Conservation (phyloP, 768 basidiomycete genomes). For the Zangia roseola region DNA sequence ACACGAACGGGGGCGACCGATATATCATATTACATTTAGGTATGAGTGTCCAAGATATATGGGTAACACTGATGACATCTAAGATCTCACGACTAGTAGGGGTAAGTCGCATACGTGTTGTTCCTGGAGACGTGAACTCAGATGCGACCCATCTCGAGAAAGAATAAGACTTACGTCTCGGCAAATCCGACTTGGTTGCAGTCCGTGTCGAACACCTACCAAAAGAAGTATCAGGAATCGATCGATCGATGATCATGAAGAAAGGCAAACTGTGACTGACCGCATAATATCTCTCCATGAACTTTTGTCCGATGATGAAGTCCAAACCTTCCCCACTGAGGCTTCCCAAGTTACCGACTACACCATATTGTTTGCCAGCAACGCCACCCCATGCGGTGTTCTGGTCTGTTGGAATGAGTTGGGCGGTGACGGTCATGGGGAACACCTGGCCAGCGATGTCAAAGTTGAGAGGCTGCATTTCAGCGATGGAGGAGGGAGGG, state of each 20-base stretch:
- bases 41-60: neutral
- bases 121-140: constrained; percentile 10
- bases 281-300: constrained; percentile 18
- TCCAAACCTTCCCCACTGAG: constrained; percentile 7
- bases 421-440: constrained; percentile 14
- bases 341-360: neutral
- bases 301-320: constrained; percentile 17
- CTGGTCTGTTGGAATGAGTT: constrained; percentile 10
- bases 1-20: neutral
- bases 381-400: constrained; percentile 10
- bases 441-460: constrained; percentile 3
- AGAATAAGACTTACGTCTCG: constrained; percentile 18
- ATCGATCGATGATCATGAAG: neutral
- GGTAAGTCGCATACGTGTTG: constrained; percentile 17
- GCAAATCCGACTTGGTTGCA: constrained; percentile 12
- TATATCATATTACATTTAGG: neutral
- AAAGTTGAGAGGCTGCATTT: constrained; percentile 15
- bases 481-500: constrained; percentile 7
- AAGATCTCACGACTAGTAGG: neutral
- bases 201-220: constrained; percentile 17
- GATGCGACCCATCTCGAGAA: neutral
- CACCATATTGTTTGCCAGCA: constrained; percentile 10
- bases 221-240: neutral
- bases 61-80: neutral
- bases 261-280: neutral